Percentiles rank a stretch among this genome's conserved stretches.
phyloP scores from a whole-genome alignment of 1,284 basidiomycete genomes.

The Malassezia equina region DNA sequence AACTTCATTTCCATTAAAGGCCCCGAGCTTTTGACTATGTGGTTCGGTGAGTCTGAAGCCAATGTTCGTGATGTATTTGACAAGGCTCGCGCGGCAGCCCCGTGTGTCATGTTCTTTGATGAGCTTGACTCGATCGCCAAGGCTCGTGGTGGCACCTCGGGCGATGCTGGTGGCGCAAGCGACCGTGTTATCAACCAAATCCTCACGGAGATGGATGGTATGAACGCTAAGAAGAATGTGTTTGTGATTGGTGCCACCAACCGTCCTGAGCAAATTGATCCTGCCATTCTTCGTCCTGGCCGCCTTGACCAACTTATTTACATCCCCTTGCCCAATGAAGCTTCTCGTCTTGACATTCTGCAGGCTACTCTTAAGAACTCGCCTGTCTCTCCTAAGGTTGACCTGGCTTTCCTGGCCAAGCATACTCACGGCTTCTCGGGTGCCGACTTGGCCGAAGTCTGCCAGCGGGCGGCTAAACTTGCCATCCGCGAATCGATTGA shows the following conservation, averaged over 20 bases:
- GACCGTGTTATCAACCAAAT: slow-evolving; percentile 97
- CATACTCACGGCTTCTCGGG: slow-evolving; percentile 96
- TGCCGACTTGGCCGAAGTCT: slow-evolving; percentile 97
- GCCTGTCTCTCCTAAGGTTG: slow-evolving; percentile 73
- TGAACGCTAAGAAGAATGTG: slow-evolving; percentile 97
- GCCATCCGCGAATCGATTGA: slow-evolving; percentile 93
- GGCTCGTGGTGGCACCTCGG: slow-evolving; percentile 68
- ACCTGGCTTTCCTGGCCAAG: slow-evolving; percentile 79
- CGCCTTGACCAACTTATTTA: slow-evolving; percentile 67
- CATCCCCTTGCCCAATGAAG: slow-evolving; percentile 70
- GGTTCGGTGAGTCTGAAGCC: slow-evolving; percentile 99
- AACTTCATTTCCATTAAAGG: slow-evolving; percentile 96
- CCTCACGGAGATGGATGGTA: slow-evolving; percentile 96
- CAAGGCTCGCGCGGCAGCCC: slow-evolving; percentile 95
- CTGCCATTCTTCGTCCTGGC: slow-evolving; percentile 91
- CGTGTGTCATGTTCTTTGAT: slow-evolving; percentile 99
- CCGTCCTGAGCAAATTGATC: slow-evolving; percentile 96
- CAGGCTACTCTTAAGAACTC: slow-evolving; percentile 84
- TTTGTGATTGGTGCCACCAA: slow-evolving; percentile 98
- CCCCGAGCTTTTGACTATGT: slow-evolving; percentile 90
- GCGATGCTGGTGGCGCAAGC: slow-evolving; percentile 86
- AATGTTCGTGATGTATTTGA: slow-evolving; percentile 99
- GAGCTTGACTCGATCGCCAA: slow-evolving; percentile 98
- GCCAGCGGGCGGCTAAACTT: slow-evolving; percentile 91
- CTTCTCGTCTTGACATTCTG: slow-evolving; percentile 81